Evolutionary conservation across 495 filamentous ascomycete species (phyloP), one percentile per base, ranked within the genome.

Genomic region (Aspergillus steynii): DNA sequence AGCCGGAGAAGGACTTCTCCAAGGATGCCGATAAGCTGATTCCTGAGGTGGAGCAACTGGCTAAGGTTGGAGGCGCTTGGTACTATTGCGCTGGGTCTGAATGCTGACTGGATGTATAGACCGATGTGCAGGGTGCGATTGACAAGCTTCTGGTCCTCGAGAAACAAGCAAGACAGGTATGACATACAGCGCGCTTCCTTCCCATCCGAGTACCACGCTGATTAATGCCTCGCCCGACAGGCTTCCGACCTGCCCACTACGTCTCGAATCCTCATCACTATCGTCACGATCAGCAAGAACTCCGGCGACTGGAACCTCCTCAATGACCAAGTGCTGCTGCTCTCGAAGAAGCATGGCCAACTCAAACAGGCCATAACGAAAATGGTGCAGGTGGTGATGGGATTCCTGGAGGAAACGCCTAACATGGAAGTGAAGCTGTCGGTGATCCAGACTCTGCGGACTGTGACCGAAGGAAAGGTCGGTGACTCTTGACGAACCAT

Each of bases 271-370:
- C 81, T 99, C 59, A 79, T 96, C 71, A 80, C 85, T 52, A 93
- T 97, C 71, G 90, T 97, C 77, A 96, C 91, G 66, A 86, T 98
- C 78, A 93, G 92, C 82, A 97, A 96, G 78, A 84, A 96, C 74
- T 83, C 90, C 58, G 89, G 88, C 62, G 91, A 98, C 68, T 99
- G 95, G 95, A 84, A 83, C 65, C 77, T 98, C 62, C 84, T 99
- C 68, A 98, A 96, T 71, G 95, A 99, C 77, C 94, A 99, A 76
- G 91, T 97, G 60, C 83, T 96, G 54, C 83, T 97, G 52, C 85
- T 98, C 51, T 97, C 94, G 62, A 98, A 97, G 87, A 99, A 99
- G 81, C 95, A 99, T 91, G 90, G 92, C 67, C 95, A 99, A 80
- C 93, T 99, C 76, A 97, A 97, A 76, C 96, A 97, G 80, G 95